Conservation (phyloP, 2,329 filamentous ascomycete genomes). For the Aspergillus fumigatiaffinis region DNA sequence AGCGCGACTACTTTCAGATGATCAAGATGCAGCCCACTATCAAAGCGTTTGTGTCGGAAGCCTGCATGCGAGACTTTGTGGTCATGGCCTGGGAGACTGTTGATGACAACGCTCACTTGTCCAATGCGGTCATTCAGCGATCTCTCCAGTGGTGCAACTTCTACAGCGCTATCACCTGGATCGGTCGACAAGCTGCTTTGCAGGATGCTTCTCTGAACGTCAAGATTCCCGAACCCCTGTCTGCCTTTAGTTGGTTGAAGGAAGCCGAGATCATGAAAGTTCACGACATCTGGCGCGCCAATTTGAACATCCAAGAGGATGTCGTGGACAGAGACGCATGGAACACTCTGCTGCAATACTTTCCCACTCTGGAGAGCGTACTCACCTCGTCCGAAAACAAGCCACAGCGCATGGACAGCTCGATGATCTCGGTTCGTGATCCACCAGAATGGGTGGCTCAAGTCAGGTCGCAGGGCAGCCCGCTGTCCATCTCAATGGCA, state of each 20-base stretch:
- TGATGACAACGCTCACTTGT: conserved; percentile 33
- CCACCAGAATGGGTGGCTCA: conserved; percentile 33
- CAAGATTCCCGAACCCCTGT: conserved; percentile 37
- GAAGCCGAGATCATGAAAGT: conserved; percentile 42
- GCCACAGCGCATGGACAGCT: conserved; percentile 3
- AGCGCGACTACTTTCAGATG: conserved; percentile 45
- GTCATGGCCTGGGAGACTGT: conserved; percentile 46
- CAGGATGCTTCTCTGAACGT: conserved; percentile 31
- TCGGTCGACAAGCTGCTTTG: conserved; percentile 37
- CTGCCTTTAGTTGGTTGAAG: conserved; percentile 47
- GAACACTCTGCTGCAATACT: conserved; percentile 22
- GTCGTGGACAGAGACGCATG: conserved; percentile 19
- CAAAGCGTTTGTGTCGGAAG: conserved; percentile 45
- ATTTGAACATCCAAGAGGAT: conserved; percentile 20
- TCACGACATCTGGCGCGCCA: conserved; percentile 42
- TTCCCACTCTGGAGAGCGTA: conserved; percentile 24
- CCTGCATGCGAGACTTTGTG: conserved; percentile 41
- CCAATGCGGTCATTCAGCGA: conserved; percentile 42
- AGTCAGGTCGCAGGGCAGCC: conserved; percentile 30
- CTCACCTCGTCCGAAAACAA: conserved; percentile 23
- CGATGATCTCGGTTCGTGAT: conserved; percentile 18
- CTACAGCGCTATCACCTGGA: conserved; percentile 45
- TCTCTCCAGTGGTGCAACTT: conserved; percentile 47
- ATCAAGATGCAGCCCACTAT: conserved; percentile 37
- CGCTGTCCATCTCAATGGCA: conserved; percentile 35